Evolutionary conservation across 805 yeast species (phyloP).

Genomic region (Clavispora asparagi): DNA sequence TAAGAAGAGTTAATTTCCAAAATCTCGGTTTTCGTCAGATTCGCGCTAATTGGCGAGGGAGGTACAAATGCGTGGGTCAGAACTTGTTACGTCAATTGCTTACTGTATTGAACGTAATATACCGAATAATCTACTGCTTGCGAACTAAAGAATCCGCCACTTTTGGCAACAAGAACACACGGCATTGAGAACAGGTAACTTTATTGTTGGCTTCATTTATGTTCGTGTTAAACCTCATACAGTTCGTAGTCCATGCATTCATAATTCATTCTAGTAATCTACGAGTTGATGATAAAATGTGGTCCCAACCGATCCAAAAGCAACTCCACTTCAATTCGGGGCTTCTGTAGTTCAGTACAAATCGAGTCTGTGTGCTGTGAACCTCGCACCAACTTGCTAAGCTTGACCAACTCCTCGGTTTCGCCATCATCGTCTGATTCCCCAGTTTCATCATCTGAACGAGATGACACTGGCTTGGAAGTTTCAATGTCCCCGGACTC

Average conservation of each 20-base stretch:
- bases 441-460: not conserved
- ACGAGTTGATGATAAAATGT: conserved; percentile 31
- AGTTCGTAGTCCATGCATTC: not conserved
- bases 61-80: no score
- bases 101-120: no score
- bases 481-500: not conserved
- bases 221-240: no score
- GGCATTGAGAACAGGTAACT: no score
- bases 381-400: conserved; percentile 44
- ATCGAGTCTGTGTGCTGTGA: conserved; percentile 59
- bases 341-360: conserved; percentile 61
- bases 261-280: not conserved
- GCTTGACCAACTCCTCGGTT: conserved; percentile 24
- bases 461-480: not conserved
- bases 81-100: no score
- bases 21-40: no score
- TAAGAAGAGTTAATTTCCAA: no score
- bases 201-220: no score
- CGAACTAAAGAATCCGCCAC: no score
- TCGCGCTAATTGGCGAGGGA: no score
- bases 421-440: conserved; percentile 3
- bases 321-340: conserved; percentile 51
- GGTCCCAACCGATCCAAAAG: conserved; percentile 36
- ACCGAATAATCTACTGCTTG: no score
- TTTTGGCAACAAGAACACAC: no score